A percentile compares a stretch with the other conserved stretches of the same genome.
These are phyloP conservation scores for Epichloe glyceriae DNA, from an alignment of 2,329 filamentous ascomycete species.

Conservation along the genomic window DNA sequence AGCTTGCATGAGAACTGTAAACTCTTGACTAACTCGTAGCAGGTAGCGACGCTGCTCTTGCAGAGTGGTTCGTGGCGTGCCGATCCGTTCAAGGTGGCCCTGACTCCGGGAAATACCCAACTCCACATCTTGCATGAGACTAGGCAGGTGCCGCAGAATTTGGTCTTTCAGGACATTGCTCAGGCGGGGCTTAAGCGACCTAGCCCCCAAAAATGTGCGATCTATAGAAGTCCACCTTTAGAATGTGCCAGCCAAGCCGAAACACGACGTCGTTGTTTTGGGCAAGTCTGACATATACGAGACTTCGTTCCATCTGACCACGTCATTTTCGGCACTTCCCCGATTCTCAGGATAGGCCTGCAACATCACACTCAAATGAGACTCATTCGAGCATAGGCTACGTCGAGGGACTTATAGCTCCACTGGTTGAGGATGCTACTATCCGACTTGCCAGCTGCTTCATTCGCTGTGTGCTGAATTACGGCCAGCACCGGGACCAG, in stretches of 20 bases:
- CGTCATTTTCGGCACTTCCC: too few species aligned
- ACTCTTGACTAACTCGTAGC: conserved; percentile 28
- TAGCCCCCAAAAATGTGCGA: conserved; percentile 30
- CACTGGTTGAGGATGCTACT: too few species aligned
- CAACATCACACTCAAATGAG: too few species aligned
- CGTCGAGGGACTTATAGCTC: too few species aligned
- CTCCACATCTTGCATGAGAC: conserved; percentile 29
- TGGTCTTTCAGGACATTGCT: conserved; percentile 36
- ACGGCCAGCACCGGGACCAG: too few species aligned
- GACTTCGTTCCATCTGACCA: too few species aligned
- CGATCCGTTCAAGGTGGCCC: conserved; percentile 30
- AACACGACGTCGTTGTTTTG: conserved; percentile 33
- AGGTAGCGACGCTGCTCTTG: conserved; percentile 36
- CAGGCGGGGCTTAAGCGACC: conserved; percentile 31
- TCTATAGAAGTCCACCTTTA: conserved; percentile 31
- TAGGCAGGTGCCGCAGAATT: conserved; percentile 32
- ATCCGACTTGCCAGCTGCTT: too few species aligned
- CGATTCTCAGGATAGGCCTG: too few species aligned
- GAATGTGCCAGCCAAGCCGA: conserved; percentile 38
- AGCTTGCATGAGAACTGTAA: conserved; percentile 29
- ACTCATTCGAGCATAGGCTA: too few species aligned
- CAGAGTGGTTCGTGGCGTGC: conserved; percentile 29
- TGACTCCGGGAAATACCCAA: conserved; percentile 20
- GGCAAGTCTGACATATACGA: conserved; percentile 29
- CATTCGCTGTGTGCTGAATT: too few species aligned